These are phyloP conservation scores for Penicillium pulvis DNA, from an alignment of 495 filamentous ascomycete species.

Conservation along the genomic window DNA sequence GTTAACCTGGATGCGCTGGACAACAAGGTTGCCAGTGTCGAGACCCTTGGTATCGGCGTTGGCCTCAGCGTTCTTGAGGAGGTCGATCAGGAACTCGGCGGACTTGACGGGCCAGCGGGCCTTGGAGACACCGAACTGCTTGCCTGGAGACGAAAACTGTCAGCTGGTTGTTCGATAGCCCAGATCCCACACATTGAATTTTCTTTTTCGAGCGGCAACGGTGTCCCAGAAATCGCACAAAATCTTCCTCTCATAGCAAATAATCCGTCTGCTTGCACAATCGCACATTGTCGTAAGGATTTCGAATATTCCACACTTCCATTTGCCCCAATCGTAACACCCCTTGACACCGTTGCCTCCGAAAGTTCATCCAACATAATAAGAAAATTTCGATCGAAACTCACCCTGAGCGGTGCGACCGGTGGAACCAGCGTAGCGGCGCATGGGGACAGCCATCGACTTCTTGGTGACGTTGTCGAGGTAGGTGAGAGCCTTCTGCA, in stretches of 20 bases:
- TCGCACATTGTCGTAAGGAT: conserved; percentile 11
- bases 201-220: conserved; percentile 22
- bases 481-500: conserved; percentile 89
- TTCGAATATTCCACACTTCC: conserved; percentile 1
- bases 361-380: conserved; percentile 12
- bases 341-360: conserved; percentile 21
- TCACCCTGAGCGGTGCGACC: conserved; percentile 95
- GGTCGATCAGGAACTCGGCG: conserved; percentile 92
- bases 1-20: conserved; percentile 99
- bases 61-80: conserved; percentile 98
- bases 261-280: conserved; percentile 1
- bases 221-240: conserved; percentile 14
- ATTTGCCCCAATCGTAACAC: background rate
- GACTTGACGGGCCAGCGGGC: conserved; percentile 99
- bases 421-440: conserved; percentile 90
- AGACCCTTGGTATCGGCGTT: conserved; percentile 99
- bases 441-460: conserved; percentile 95
- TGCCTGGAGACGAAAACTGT: conserved; percentile 64
- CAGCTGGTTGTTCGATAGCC: conserved; percentile 20
- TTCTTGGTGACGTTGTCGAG: conserved; percentile 95
- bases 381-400: conserved; percentile 35
- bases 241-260: background rate
- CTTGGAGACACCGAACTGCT: conserved; percentile 94
- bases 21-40: conserved; percentile 91
- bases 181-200: conserved; percentile 15